phyloP scores from a whole-genome alignment of 2,329 filamentous ascomycete species.

The Fusarium nodosum region DNA sequence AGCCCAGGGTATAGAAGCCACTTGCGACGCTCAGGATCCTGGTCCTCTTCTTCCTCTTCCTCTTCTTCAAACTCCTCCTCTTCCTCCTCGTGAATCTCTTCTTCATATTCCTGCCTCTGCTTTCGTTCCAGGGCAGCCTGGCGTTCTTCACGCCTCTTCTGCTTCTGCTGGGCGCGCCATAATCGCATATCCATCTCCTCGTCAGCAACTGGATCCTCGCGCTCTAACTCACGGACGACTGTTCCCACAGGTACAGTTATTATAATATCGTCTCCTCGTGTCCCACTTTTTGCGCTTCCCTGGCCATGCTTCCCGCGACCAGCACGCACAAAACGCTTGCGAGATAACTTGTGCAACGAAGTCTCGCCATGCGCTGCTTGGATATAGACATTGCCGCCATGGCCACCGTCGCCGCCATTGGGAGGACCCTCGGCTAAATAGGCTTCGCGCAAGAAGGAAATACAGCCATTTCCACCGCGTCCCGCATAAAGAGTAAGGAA shows the following conservation, averaged over 20 bases:
- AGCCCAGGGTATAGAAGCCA: constrained; percentile 91
- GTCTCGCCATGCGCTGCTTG: constrained; percentile 93
- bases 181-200: constrained; percentile 62
- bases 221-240: constrained; percentile 83
- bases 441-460: constrained; percentile 93
- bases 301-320: constrained; percentile 83
- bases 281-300: constrained; percentile 79
- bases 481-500: constrained; percentile 83
- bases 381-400: constrained; percentile 92
- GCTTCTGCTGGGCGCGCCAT: constrained; percentile 53
- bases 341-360: constrained; percentile 89
- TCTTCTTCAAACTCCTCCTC: constrained; percentile 45
- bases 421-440: constrained; percentile 89
- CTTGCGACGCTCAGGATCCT: constrained; percentile 72
- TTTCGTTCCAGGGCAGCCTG: constrained; percentile 55
- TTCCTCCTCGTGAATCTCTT: constrained; percentile 37
- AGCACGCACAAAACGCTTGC: constrained; percentile 80
- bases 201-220: constrained; percentile 81
- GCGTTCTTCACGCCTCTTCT: constrained; percentile 50
- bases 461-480: constrained; percentile 88
- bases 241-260: constrained; percentile 95
- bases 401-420: constrained; percentile 94
- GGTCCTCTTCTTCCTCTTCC: constrained; percentile 58
- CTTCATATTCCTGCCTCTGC: constrained; percentile 37
- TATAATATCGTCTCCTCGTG: constrained; percentile 86